Evolutionary conservation across 2,329 filamentous ascomycete species (phyloP).

Genomic region (Apiospora hydei): DNA sequence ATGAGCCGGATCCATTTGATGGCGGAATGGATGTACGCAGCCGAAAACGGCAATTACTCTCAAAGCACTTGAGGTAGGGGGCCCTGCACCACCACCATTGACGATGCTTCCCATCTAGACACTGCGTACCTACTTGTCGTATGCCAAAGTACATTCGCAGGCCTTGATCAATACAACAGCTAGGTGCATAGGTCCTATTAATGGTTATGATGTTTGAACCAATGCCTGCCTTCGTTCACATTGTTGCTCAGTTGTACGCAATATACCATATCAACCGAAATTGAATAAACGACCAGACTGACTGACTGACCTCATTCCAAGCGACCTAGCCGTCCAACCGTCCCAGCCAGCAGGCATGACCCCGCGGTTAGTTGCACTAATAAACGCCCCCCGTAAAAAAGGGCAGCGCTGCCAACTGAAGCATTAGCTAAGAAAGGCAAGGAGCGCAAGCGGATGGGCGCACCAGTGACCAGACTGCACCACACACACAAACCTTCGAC

Average conservation of each 20-base stretch:
- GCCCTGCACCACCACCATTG: neutral
- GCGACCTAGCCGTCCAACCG: neutral
- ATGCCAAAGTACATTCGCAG: neutral
- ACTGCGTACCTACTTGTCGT: neutral
- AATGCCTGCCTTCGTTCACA: neutral
- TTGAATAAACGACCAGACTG: neutral
- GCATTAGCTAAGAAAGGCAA: slow-evolving; percentile 14
- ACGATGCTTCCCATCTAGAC: slow-evolving; percentile 7
- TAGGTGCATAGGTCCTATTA: neutral
- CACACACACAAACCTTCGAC: slow-evolving; percentile 17
- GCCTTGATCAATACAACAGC: neutral
- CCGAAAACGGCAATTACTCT: slow-evolving; percentile 11
- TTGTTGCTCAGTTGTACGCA: neutral
- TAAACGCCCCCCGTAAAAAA: slow-evolving; percentile 11
- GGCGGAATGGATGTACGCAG: slow-evolving; percentile 12
- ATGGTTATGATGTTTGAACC: neutral
- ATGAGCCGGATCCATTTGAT: neutral
- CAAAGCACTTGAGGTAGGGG: neutral
- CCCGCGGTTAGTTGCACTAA: slow-evolving; percentile 18
- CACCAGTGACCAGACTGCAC: neutral
- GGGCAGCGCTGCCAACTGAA: slow-evolving; percentile 11
- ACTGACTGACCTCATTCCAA: slow-evolving; percentile 10
- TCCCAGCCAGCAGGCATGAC: neutral
- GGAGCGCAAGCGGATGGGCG: slow-evolving; percentile 6
- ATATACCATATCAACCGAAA: neutral